Evolutionary conservation across 371 early-diverging fungal genomes (phyloP).

Genomic region (Mortierella sp.): DNA sequence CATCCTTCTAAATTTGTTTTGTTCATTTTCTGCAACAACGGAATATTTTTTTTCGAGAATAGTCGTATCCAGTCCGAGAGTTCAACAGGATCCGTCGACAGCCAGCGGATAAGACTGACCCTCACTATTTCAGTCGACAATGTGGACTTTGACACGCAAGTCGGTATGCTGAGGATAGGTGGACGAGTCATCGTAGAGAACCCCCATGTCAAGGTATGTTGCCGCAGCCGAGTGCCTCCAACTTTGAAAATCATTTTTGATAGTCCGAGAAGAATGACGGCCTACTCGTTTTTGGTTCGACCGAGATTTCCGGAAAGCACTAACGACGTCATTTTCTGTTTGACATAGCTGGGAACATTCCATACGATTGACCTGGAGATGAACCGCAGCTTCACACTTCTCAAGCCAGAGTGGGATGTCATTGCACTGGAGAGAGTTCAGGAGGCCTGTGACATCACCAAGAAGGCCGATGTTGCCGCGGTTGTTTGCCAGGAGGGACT

Average conservation of each 20-base stretch:
- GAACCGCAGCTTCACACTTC: constrained; percentile 89
- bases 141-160: constrained; percentile 92
- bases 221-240: neutral
- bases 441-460: constrained; percentile 91
- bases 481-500: constrained; percentile 97
- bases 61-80: constrained; percentile 90
- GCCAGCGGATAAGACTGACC: constrained; percentile 84
- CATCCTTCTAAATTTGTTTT: neutral
- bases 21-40: neutral
- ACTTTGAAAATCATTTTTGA: constrained; percentile 2
- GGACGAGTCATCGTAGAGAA: constrained; percentile 92
- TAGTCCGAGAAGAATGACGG: neutral
- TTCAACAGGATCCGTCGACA: constrained; percentile 92
- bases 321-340: constrained; percentile 11
- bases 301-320: neutral
- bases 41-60: neutral
- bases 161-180: constrained; percentile 87
- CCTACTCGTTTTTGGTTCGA: neutral
- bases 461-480: constrained; percentile 95
- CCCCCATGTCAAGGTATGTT: constrained; percentile 87
- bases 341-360: constrained; percentile 87
- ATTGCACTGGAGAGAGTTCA: constrained; percentile 92
- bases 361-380: constrained; percentile 96
- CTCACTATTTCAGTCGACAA: constrained; percentile 91
- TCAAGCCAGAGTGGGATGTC: constrained; percentile 94